Evolutionary conservation across 2,329 filamentous ascomycete species (phyloP), one percentile per base, ranked within the genome.

Genomic region (Ilyonectria sp.): DNA sequence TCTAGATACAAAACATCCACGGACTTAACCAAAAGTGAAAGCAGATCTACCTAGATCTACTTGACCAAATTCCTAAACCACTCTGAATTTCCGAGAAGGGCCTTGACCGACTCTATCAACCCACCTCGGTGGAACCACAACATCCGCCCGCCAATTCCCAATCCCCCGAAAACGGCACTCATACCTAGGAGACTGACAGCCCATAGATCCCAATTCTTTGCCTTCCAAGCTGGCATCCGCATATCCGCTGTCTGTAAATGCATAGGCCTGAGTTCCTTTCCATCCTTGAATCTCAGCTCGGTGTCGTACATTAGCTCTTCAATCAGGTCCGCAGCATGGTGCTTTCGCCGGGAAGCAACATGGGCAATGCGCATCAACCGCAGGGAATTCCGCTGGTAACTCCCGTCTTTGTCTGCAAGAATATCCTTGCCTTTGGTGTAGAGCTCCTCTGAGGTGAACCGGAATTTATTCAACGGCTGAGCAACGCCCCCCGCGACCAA

Each of bases 181-280:
- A 37, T 19, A 50, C 31, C 52, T 13, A 55, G 33, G 15, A 71
- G 31, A 17, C 64, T 55, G 29, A 70, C 31, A 40, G 60, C 44
- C 43, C 19, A 21, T 10, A 46, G 19, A 69, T 82, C 79, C 78
- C 75, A 78, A 60, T 82, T 82, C 53, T 71, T 76, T 6, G 77
- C 78, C 58, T 75, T 76, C 71, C 75, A 81, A 4, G 50, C 40
- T 1, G 79, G 73, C 79, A 83, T 83, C 21, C 81, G 73, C 60
- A 73, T 75, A 70, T 82, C 79, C 1, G 81, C 80, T 7, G 80
- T 83, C 72, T 83, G 78, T 33, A 82, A 72, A 66, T 83, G 80
- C 77, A 81, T 81, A 6, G 79, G 77, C n/a, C 75, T 70, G 43
- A 46, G 43, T 19, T 46, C 43, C 43, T 46, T 46, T 46, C 43